Conservation (phyloP, 192 early-diverging fungal genomes). For the Gamsiella multidivaricata region DNA sequence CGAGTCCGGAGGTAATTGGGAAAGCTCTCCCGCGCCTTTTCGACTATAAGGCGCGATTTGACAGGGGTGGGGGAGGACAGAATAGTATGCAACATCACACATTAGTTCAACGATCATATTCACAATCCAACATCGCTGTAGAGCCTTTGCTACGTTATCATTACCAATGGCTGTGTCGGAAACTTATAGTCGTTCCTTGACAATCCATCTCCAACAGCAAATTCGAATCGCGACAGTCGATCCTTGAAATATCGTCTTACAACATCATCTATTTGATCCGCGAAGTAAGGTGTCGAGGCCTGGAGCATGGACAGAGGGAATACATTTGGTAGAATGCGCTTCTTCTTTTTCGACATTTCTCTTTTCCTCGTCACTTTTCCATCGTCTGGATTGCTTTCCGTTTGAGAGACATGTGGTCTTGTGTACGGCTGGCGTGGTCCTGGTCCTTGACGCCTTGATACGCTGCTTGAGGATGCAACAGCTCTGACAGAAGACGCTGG, state of each 20-base stretch:
- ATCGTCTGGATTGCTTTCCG: not conserved
- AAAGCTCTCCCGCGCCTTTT: too few species aligned
- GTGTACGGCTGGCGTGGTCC: too few species aligned
- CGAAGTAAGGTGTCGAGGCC: slow-evolving; percentile 3
- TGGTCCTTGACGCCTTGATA: too few species aligned
- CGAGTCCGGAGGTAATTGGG: too few species aligned
- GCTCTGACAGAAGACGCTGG: too few species aligned
- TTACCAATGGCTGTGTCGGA: slow-evolving; percentile 10
- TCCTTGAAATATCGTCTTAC: not conserved
- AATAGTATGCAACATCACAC: not conserved
- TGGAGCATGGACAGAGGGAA: slow-evolving; percentile 27
- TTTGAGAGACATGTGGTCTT: too few species aligned
- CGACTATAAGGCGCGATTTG: too few species aligned
- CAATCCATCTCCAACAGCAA: not conserved
- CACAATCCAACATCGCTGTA: not conserved
- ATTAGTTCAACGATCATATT: not conserved
- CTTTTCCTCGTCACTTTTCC: not conserved
- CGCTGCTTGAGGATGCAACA: too few species aligned
- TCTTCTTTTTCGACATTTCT: not conserved
- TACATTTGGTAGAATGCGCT: not conserved
- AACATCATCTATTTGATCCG: slow-evolving; percentile 1
- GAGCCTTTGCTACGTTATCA: not conserved
- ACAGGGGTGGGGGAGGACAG: too few species aligned
- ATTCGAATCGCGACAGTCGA: slow-evolving; percentile 11
- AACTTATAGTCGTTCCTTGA: slow-evolving; percentile 5